These are phyloP conservation scores for Amylostereum areolatum DNA, from an alignment of 1,284 basidiomycete species.

Conservation along the genomic window DNA sequence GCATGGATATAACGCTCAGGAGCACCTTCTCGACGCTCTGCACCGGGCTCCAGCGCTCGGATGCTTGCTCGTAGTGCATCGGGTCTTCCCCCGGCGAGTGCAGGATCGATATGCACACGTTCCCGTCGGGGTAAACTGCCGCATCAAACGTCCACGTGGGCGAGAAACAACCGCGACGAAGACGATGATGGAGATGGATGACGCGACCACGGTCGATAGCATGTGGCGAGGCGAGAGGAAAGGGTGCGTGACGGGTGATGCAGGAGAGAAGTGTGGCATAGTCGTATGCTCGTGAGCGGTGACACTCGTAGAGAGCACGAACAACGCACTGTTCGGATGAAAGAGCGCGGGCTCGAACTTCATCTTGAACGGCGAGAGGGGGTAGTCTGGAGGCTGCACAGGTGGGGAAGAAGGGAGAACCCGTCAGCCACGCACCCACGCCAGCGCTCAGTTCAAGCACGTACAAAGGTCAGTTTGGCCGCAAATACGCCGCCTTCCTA, in stretches of 20 bases:
- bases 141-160: background rate
- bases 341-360: constrained; percentile 95
- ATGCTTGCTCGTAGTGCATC: constrained; percentile 87
- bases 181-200: too few relatives aligned
- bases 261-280: too few relatives aligned
- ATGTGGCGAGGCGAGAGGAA: background rate
- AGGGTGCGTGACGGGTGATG: background rate
- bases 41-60: constrained; percentile 97
- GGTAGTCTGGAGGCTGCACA: constrained; percentile 82
- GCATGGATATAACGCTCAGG: constrained; percentile 94
- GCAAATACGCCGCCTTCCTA: constrained; percentile 96
- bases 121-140: constrained; percentile 88
- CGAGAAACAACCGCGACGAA: background rate
- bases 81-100: constrained; percentile 97
- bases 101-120: constrained; percentile 97
- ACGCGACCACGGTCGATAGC: background rate
- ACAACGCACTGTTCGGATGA: constrained; percentile 88
- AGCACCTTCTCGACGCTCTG: constrained; percentile 97
- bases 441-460: constrained; percentile 24
- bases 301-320: background rate
- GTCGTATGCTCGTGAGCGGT: too few relatives aligned
- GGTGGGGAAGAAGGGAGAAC: constrained; percentile 2
- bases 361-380: constrained; percentile 97
- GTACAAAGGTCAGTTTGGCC: constrained; percentile 87
- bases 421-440: constrained; percentile 1